phyloP scores from a whole-genome alignment of 306 rosid species.

The Pyrus pyrifolia region DNA sequence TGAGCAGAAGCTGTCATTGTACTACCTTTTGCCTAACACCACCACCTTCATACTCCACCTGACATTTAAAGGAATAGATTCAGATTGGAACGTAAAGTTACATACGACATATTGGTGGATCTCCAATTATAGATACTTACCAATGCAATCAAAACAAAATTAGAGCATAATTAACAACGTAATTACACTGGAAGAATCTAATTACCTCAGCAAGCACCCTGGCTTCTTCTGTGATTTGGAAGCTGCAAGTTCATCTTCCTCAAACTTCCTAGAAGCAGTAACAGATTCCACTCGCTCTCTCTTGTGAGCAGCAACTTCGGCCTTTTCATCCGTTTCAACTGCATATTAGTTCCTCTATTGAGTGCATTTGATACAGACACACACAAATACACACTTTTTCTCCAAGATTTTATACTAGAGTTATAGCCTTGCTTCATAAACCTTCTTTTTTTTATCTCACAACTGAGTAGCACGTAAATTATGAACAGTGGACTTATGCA shows the following conservation, averaged over 20 bases:
- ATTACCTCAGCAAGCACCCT: conserved; percentile 86
- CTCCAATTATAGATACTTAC: background rate
- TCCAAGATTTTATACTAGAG: background rate
- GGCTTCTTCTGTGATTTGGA: conserved; percentile 48
- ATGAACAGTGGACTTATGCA: background rate
- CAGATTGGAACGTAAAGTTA: background rate
- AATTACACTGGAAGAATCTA: background rate
- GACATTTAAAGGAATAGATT: background rate
- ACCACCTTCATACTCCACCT: conserved; percentile 50
- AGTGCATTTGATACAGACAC: conserved; percentile 2
- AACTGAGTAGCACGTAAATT: background rate
- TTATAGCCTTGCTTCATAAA: background rate
- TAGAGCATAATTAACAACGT: background rate
- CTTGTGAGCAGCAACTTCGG: conserved; percentile 30
- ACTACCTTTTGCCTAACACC: conserved; percentile 37
- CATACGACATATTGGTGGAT: background rate
- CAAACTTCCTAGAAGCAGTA: conserved; percentile 35
- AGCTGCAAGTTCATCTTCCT: conserved; percentile 36
- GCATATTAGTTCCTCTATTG: conserved; percentile 25
- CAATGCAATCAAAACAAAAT: background rate
- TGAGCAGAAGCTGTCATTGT: conserved; percentile 21
- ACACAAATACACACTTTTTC: background rate
- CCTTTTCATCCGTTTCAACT: conserved; percentile 46
- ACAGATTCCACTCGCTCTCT: conserved; percentile 32
- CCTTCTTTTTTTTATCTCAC: background rate